These are phyloP conservation scores for Danielia oregonensis DNA, from an alignment of 805 yeast genomes.

Conservation along the genomic window DNA sequence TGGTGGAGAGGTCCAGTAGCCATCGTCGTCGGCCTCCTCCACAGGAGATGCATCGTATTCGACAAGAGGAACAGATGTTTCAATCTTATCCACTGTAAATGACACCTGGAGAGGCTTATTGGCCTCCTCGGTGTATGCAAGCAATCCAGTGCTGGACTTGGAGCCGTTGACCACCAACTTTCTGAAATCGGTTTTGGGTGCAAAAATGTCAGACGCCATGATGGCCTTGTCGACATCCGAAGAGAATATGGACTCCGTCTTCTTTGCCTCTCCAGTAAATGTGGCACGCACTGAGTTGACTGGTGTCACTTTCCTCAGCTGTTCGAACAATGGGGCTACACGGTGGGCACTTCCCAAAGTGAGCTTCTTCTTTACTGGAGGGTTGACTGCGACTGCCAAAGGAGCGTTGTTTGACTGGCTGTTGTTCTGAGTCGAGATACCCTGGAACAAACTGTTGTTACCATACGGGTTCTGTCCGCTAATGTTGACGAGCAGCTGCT, in stretches of 20 bases:
- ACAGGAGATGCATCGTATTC: constrained; percentile 8
- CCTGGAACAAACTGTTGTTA: constrained; percentile 61
- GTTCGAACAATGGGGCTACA: constrained; percentile 50
- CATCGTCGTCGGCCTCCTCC: constrained; percentile 56
- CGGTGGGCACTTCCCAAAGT: constrained; percentile 57
- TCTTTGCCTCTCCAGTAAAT: not conserved
- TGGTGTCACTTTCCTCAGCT: constrained; percentile 11
- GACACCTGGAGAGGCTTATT: constrained; percentile 26
- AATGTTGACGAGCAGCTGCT: constrained; percentile 21
- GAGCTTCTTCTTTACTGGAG: constrained; percentile 48
- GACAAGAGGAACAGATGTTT: constrained; percentile 9
- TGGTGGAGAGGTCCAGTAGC: constrained; percentile 86
- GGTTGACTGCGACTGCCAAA: constrained; percentile 17
- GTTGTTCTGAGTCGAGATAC: constrained; percentile 30
- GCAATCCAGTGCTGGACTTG: constrained; percentile 6
- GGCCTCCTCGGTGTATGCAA: constrained; percentile 8
- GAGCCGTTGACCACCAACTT: constrained; percentile 52
- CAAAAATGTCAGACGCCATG: constrained; percentile 65
- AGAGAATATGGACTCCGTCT: constrained; percentile 15
- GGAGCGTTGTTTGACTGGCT: constrained; percentile 19
- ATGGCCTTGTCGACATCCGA: constrained; percentile 63
- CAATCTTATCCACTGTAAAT: constrained; percentile 19
- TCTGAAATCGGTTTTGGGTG: constrained; percentile 55
- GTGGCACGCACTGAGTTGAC: not conserved
- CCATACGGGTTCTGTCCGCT: constrained; percentile 68